Conservation (phyloP, 2,329 filamentous ascomycete genomes). For the Ceratocystis colombiana region DNA sequence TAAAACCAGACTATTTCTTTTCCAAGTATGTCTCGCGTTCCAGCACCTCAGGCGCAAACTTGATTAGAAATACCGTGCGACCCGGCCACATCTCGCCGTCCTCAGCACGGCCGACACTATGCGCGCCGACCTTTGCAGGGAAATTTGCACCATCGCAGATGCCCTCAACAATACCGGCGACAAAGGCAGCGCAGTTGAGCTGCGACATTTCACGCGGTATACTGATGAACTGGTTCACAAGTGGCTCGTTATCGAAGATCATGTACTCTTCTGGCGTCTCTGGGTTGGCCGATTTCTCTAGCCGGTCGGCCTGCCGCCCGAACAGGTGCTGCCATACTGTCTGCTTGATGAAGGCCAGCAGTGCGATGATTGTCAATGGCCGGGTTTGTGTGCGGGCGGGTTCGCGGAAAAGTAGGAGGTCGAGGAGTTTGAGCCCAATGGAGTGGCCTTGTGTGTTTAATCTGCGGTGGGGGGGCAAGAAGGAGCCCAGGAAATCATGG, state of each 20-base stretch:
- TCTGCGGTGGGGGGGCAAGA: constrained; percentile 31
- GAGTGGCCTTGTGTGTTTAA: constrained; percentile 87
- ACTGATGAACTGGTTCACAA: constrained; percentile 88
- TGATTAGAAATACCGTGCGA: constrained; percentile 89
- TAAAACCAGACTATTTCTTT: constrained; percentile 36
- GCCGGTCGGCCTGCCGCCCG: constrained; percentile 75
- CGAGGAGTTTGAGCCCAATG: constrained; percentile 85
- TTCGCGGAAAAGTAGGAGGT: constrained; percentile 83
- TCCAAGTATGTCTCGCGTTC: constrained; percentile 79
- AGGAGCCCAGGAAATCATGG: neutral
- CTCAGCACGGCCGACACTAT: constrained; percentile 52
- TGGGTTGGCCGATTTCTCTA: constrained; percentile 77
- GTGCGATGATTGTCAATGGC: constrained; percentile 76
- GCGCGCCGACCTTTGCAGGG: constrained; percentile 77
- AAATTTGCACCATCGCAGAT: constrained; percentile 91
- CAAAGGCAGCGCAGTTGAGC: constrained; percentile 91
- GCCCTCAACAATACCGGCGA: constrained; percentile 90
- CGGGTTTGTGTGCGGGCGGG: constrained; percentile 59
- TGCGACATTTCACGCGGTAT: constrained; percentile 93
- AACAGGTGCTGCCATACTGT: constrained; percentile 90
- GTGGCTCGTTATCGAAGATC: constrained; percentile 95
- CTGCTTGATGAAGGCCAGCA: constrained; percentile 92
- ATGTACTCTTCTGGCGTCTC: constrained; percentile 92
- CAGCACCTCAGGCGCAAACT: constrained; percentile 82
- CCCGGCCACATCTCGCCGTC: constrained; percentile 85